These are phyloP conservation scores for Nothophaeocryptopus gaeumannii DNA, from an alignment of 2,329 filamentous ascomycete species.

Conservation along the genomic window DNA sequence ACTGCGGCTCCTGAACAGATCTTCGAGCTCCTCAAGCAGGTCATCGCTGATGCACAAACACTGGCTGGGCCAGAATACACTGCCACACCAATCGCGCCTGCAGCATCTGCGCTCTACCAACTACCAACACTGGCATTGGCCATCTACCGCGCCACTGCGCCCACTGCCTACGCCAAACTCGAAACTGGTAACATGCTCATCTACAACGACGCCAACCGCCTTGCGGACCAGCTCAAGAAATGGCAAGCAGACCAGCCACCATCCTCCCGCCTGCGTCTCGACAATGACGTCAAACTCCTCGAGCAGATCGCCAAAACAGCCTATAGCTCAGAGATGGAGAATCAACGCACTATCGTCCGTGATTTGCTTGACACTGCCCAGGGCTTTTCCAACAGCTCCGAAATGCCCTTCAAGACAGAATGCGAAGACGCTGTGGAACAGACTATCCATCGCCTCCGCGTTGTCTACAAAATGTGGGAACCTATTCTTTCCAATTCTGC, in stretches of 20 bases:
- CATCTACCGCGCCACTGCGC: constrained; percentile 75
- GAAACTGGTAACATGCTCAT: constrained; percentile 60
- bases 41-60: constrained; percentile 47
- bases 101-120: constrained; percentile 66
- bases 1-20: constrained; percentile 83
- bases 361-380: constrained; percentile 63
- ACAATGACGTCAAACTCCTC: constrained; percentile 54
- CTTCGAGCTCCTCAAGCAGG: constrained; percentile 61
- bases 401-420: constrained; percentile 57
- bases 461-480: constrained; percentile 57
- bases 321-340: constrained; percentile 64
- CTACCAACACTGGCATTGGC: constrained; percentile 71
- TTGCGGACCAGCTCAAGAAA: constrained; percentile 53
- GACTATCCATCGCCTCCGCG: constrained; percentile 56
- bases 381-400: constrained; percentile 59
- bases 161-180: constrained; percentile 67
- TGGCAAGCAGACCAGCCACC: constrained; percentile 47
- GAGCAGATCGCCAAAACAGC: constrained; percentile 59
- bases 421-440: constrained; percentile 60
- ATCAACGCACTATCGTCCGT: constrained; percentile 59
- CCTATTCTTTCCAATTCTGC: constrained; percentile 58
- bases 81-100: constrained; percentile 60
- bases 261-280: constrained; percentile 46
- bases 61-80: constrained; percentile 53
- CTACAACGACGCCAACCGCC: constrained; percentile 62